Percentiles rank a stretch among this genome's conserved stretches.
These are phyloP conservation scores for Platanthera guangdongensis DNA, from an alignment of 106 monocot genomes.

Conservation along the genomic window DNA sequence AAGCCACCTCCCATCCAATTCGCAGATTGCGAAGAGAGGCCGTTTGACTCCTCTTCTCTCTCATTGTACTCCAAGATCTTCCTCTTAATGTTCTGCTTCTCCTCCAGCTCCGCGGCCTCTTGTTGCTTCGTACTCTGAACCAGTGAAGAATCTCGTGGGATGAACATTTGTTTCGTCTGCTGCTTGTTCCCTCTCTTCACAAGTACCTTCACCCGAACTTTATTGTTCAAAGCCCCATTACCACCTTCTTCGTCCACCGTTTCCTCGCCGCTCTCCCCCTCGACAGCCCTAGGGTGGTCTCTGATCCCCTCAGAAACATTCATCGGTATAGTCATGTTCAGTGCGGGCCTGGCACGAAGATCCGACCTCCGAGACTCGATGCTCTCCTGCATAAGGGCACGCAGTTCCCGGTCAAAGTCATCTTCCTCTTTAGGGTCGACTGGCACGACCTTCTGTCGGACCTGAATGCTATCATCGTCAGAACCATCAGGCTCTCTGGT, in stretches of 20 bases:
- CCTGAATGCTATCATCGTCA: constrained; percentile 71
- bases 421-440: constrained; percentile 83
- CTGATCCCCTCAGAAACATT: constrained; percentile 82
- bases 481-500: constrained; percentile 45
- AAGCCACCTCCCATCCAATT: constrained; percentile 44
- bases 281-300: constrained; percentile 34
- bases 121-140: constrained; percentile 90
- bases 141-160: constrained; percentile 68
- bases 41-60: constrained; percentile 81
- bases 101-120: constrained; percentile 87
- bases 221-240: constrained; percentile 24
- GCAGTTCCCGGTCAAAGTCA: constrained; percentile 84
- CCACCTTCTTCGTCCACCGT: constrained; percentile 71
- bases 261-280: constrained; percentile 88
- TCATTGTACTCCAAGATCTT: constrained; percentile 96
- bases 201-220: constrained; percentile 77
- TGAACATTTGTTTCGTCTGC: constrained; percentile 90
- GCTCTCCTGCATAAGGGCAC: constrained; percentile 90
- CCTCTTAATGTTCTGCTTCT: constrained; percentile 84
- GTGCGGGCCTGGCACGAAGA: constrained; percentile 47
- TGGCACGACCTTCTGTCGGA: constrained; percentile 57
- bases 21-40: constrained; percentile 27
- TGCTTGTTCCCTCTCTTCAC: constrained; percentile 93
- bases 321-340: constrained; percentile 97
- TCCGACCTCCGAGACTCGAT: constrained; percentile 80